Base-by-base conservation (phyloP, 306 rosid genomes). In the Alnus rubra region DNA sequence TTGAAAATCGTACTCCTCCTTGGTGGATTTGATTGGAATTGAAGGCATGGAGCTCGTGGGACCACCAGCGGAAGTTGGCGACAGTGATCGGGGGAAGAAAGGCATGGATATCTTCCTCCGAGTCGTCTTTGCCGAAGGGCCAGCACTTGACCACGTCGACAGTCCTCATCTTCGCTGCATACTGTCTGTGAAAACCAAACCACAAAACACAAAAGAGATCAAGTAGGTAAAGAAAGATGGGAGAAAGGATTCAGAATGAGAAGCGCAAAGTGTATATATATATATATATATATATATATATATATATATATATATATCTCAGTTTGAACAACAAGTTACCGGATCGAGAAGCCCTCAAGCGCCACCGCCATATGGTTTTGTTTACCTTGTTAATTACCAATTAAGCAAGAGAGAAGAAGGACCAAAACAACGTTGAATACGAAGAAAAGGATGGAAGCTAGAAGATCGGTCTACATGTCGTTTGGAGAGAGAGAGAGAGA, bases 331-430 rank as follows among this genome's bases (percentile, higher is more conserved):
- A 76, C 14, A 15, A 69, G 48, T 74, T 70, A 91, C 99, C 99
- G 87, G 84, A 95, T 95, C 78, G 94, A 93, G 91, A 95, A 95
- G 81, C 97, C 89, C 74, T 89, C 80, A 76, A 72, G 79, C 49
- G 88, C 69, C 77, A 82, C 81, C 23, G 86, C 95, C 98, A 94
- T 94, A 84, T 82, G 82, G 10, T 23, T 31, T 15, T 53, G 10
- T 23, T 1, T 7, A 33, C 37, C 37, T 33, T 23, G 28, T 23
- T 23, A 33, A 33, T 33, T 33, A 33, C 28, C 28, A 23, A 23
- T 23, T 23, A 23, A 23, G 37, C 28, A 4, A 9, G 18, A 49
- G 54, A 13, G 42, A 52, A 23, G 28, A 23, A 23, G 28, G 28
- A 23, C 28, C 28, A 23, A 23, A 23, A 37, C 28, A 33, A 67